phyloP scores from a whole-genome alignment of 2,329 filamentous ascomycete genomes.

The Colletotrichum theobromicola region DNA sequence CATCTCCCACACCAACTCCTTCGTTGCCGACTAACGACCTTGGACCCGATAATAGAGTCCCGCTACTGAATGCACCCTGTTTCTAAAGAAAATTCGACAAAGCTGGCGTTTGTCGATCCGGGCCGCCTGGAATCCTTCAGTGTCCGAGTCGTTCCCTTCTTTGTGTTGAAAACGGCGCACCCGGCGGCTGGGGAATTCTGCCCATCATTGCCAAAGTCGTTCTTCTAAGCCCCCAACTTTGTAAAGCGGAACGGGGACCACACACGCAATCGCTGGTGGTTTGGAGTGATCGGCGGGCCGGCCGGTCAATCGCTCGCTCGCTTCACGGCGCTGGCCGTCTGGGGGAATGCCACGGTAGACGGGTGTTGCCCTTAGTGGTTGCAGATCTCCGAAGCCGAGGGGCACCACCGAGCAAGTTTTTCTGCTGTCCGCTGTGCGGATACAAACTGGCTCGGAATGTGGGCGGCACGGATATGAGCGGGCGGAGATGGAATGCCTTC shows the following conservation, averaged over 20 bases:
- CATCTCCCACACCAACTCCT: not conserved
- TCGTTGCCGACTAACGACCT: not conserved
- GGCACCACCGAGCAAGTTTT: not conserved
- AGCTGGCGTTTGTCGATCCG: not conserved
- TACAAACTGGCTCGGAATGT: not conserved
- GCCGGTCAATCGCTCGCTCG: conserved; percentile 2
- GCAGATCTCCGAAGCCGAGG: conserved; percentile 7
- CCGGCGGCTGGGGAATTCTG: not conserved
- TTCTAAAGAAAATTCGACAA: not conserved
- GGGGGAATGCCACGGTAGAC: not conserved
- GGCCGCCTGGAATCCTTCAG: not conserved
- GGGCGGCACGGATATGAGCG: conserved; percentile 13
- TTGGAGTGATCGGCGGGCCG: conserved; percentile 6
- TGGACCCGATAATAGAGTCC: not conserved
- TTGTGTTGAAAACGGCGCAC: not conserved
- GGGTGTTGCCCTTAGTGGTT: not conserved
- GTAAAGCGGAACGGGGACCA: conserved; percentile 1
- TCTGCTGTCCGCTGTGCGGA: not conserved
- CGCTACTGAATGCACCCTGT: not conserved
- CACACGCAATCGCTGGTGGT: not conserved
- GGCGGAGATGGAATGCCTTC: not conserved
- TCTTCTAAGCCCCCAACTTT: not conserved
- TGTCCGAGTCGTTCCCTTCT: not conserved
- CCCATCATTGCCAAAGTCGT: conserved; percentile 8
- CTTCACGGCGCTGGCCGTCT: conserved; percentile 14